These are phyloP conservation scores for Aspergillus arachidicola DNA, from an alignment of 2,329 filamentous ascomycete species.

Conservation along the genomic window DNA sequence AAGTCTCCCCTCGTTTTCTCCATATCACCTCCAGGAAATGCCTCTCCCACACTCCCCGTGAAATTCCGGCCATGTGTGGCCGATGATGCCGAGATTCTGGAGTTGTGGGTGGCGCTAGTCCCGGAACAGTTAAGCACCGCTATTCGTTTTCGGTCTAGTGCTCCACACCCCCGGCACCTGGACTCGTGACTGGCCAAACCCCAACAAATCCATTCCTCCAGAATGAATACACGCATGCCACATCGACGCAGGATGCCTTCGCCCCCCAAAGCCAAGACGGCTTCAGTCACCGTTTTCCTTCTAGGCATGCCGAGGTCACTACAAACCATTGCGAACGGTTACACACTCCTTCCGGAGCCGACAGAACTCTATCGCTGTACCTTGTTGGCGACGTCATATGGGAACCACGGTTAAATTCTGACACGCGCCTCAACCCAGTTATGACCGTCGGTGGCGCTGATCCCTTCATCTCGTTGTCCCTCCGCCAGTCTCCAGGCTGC, in stretches of 20 bases:
- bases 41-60: conserved; percentile 7
- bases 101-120: conserved; percentile 2
- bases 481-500: conserved; percentile 5
- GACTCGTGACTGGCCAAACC: not conserved
- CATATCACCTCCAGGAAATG: conserved; percentile 10
- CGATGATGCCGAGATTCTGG: conserved; percentile 14
- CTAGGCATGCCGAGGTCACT: conserved; percentile 2
- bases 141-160: not conserved
- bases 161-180: not conserved
- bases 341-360: not conserved
- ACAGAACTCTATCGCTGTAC: conserved; percentile 1
- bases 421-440: not conserved
- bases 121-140: not conserved
- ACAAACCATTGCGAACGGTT: not conserved
- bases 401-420: conserved; percentile 5
- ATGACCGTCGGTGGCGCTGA: conserved; percentile 9
- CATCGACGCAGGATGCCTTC: not conserved
- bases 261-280: conserved; percentile 3
- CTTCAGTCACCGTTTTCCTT: not conserved
- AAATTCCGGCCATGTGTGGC: conserved; percentile 9
- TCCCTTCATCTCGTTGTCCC: conserved; percentile 12
- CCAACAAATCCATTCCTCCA: not conserved
- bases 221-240: not conserved
- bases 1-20: conserved; percentile 16
- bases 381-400: not conserved